Conservation (phyloP, 1,284 basidiomycete genomes). For the Trichosporon asahii region DNA sequence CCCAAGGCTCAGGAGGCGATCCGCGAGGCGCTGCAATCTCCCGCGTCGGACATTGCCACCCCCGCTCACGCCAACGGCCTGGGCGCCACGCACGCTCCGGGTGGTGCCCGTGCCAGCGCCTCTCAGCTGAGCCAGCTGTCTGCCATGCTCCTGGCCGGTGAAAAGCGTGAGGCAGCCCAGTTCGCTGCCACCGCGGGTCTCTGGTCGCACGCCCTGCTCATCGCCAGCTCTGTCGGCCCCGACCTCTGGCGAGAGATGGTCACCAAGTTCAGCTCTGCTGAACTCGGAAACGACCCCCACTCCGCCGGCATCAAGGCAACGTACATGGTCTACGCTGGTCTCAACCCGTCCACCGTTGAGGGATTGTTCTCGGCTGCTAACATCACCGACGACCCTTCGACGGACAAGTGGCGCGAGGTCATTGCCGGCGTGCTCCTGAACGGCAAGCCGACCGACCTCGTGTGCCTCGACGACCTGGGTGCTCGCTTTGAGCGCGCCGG, state of each 20-base stretch:
- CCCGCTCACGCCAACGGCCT: constrained; percentile 32
- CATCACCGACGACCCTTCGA: constrained; percentile 38
- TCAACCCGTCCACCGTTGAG: constrained; percentile 29
- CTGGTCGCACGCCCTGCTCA: constrained; percentile 95
- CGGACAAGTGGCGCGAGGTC: constrained; percentile 76
- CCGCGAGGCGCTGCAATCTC: constrained; percentile 63
- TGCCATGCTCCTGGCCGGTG: constrained; percentile 71
- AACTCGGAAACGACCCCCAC: constrained; percentile 58
- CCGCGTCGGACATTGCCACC: constrained; percentile 19
- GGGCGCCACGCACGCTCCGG: constrained; percentile 22
- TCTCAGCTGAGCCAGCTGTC: constrained; percentile 69
- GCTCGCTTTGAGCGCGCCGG: constrained; percentile 71
- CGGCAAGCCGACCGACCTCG: constrained; percentile 59
- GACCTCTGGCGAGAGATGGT: constrained; percentile 91
- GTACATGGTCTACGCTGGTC: constrained; percentile 80
- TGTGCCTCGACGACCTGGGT: constrained; percentile 81
- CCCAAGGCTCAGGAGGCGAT: constrained; percentile 66
- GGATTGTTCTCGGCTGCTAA: constrained; percentile 36
- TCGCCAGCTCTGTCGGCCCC: constrained; percentile 87
- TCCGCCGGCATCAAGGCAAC: constrained; percentile 62
- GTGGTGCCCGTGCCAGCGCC: constrained; percentile 54
- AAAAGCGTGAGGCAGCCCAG: constrained; percentile 80
- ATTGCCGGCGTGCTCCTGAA: constrained; percentile 78
- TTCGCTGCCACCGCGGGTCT: constrained; percentile 82
- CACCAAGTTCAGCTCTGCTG: constrained; percentile 75